Conservation (phyloP, 176 grass and related monocot genomes). For the Musa acuminata region DNA sequence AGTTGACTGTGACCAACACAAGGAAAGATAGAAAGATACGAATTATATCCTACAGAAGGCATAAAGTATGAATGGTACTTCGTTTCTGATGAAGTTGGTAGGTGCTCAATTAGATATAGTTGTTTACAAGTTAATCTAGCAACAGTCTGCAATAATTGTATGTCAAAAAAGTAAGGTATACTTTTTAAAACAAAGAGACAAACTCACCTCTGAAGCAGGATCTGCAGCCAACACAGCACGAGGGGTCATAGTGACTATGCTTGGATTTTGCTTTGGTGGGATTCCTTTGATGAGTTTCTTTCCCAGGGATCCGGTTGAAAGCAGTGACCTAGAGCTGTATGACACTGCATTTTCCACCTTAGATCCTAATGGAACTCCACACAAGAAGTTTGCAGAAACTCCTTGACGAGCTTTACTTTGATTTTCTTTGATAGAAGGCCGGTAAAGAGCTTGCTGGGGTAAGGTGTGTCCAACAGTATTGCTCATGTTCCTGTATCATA, state of each 20-base stretch:
- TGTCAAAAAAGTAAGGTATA: slow-evolving; percentile 10
- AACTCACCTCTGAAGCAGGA: slow-evolving; percentile 33
- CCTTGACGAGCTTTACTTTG: slow-evolving; percentile 17
- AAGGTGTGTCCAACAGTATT: slow-evolving; percentile 32
- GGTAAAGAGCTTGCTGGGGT: slow-evolving; percentile 28
- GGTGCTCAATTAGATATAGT: too few species aligned
- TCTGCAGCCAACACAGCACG: slow-evolving; percentile 30
- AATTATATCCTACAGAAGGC: too few species aligned
- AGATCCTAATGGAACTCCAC: slow-evolving; percentile 20
- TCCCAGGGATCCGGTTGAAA: slow-evolving; percentile 19
- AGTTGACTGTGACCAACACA: too few species aligned
- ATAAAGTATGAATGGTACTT: too few species aligned
- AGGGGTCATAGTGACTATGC: slow-evolving; percentile 10
- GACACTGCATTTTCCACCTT: slow-evolving; percentile 5
- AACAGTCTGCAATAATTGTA: not conserved
- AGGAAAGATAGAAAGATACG: too few species aligned
- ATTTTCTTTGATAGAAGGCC: slow-evolving; percentile 8
- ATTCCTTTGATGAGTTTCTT: slow-evolving; percentile 21
- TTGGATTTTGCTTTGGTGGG: slow-evolving; percentile 12
- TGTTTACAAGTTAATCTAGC: too few species aligned
- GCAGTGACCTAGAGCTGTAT: not conserved
- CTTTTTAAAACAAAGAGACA: not conserved
- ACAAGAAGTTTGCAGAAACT: slow-evolving; percentile 12
- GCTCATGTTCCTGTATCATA: slow-evolving; percentile 31
- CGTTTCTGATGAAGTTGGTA: too few species aligned